Base-by-base conservation (phyloP, 345 rosid genomes). In the Eucalyptus dawsonii region DNA sequence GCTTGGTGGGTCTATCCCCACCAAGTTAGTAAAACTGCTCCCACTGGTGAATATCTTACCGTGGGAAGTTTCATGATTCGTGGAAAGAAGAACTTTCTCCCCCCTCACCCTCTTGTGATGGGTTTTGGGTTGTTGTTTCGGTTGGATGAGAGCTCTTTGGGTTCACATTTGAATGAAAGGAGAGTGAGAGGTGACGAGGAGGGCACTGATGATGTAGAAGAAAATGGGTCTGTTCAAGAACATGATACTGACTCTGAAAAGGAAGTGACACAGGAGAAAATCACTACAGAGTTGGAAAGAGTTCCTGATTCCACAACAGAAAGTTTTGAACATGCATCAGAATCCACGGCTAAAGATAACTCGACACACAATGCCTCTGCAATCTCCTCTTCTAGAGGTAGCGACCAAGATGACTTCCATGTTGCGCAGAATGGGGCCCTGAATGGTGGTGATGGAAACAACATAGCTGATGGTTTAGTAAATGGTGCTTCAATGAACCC, bases 1-100 rank as follows among this genome's bases (percentile, higher is more conserved):
- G 99, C 99, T 89, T 98, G 99, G 99, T 98, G 99, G 99, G 99
- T 98, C 83, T 94, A 96, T 92, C 99, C 99, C 91, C 95, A 94
- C 92, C 99, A 98, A 91, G 99, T 98, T 90, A 98, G 95, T 93
- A 98, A 98, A 96, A 97, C 99, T 90, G 99, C 99, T 90, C 99
- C 99, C 56, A 98, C 99, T 14, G 99, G 99, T 88, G 99, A 98
- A 92, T 98, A 98, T 92, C 99, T 98, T 58, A 98, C 99, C 3
- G 97, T 93, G 85, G 99, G 99, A 80, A 98, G 99, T 95, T 98
- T 97, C 97, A 98, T 98, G 99, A 95, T 98, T 80, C 97, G 99
- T 83, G 99, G 99, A 86, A 98, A 96, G 93, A 98, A 98, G 90
- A 98, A 98, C 91, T 98, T 95, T 91, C 99, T 98, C 87, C 99